Base-by-base conservation (phyloP, 73 alveolate species). In the Durusdinium trenchii region DNA sequence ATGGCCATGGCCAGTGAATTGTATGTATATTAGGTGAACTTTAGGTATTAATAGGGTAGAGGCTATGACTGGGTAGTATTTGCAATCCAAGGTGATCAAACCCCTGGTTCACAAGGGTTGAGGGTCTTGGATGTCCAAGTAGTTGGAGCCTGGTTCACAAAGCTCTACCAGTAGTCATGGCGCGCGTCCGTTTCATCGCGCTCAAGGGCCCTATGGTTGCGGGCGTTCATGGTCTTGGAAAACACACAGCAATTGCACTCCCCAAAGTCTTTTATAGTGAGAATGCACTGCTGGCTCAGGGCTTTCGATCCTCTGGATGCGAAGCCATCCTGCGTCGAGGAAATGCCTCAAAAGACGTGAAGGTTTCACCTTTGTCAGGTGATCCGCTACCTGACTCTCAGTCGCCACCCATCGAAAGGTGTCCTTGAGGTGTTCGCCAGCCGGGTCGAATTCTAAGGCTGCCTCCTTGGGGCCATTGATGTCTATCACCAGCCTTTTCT, bases 321-420 rank as follows among this genome's bases (percentile, higher is more conserved):
- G 36, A 18, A 28, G n/a, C 6, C 35, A 23, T 26, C 61, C 51
- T 45, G 3, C 43, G 26, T 28, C 42, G 61, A 85, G 62, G 9
- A 54, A 20, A 7, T 54, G 54, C 4, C 95, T 60, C 38, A 86
- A 26, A n/a, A 40, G 23, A 38, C 67, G 42, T 2, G 96, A 52
- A 1, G 96, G 96, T 42, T 90, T 90, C 57, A 43, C 40, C 54
- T 90, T 90, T 0, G 96, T 90, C 3, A 90, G 73, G 32, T 90
- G 96, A n/a, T 90, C 96, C 10, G 96, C 96, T 35, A 48, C 6
- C 35, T 90, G 96, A 16, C 30, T 23, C 0, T 45, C 75, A 3
- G 96, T 90, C 3, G 85, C 87, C 1, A 62, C 38, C 96, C 96
- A 90, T 4, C 73, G 28, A 26, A 86, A 86, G 28, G 23, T 42